phyloP scores from a whole-genome alignment of 345 rosid species.

The Trapa incisa region DNA sequence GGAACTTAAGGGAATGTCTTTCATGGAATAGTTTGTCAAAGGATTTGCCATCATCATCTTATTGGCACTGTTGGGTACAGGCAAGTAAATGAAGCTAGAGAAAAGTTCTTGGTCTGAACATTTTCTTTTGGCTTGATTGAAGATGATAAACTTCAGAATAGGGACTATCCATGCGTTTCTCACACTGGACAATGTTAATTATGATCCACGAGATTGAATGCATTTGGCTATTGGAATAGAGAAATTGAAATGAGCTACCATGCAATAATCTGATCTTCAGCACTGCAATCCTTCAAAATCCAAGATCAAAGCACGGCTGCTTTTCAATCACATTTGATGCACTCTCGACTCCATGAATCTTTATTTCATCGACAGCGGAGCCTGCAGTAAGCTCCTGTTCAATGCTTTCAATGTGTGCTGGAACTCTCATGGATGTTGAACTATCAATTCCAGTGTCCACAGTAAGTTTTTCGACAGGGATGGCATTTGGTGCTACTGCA shows the following conservation, averaged over 20 bases:
- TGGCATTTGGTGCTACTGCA: not conserved
- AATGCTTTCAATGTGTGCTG: not conserved
- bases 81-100: too few relatives aligned
- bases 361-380: conserved; percentile 5
- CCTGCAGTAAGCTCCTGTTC: not conserved
- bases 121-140: not conserved
- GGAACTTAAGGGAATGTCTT: too few relatives aligned
- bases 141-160: not conserved
- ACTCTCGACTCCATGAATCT: not conserved
- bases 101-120: too few relatives aligned
- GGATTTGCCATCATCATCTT: too few relatives aligned
- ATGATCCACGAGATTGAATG: not conserved
- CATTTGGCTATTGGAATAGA: not conserved
- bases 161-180: not conserved
- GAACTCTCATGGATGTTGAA: not conserved
- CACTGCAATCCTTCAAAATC: conserved; percentile 21
- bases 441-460: not conserved
- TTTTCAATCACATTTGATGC: conserved; percentile 11
- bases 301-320: conserved; percentile 47
- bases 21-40: too few relatives aligned
- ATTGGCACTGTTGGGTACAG: too few relatives aligned
- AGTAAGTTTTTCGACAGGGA: not conserved
- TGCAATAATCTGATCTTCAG: not conserved
- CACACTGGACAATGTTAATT: not conserved
- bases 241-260: not conserved